These are phyloP conservation scores for Byssochlamys sp. DNA, from an alignment of 2,329 filamentous ascomycete genomes.

Conservation along the genomic window DNA sequence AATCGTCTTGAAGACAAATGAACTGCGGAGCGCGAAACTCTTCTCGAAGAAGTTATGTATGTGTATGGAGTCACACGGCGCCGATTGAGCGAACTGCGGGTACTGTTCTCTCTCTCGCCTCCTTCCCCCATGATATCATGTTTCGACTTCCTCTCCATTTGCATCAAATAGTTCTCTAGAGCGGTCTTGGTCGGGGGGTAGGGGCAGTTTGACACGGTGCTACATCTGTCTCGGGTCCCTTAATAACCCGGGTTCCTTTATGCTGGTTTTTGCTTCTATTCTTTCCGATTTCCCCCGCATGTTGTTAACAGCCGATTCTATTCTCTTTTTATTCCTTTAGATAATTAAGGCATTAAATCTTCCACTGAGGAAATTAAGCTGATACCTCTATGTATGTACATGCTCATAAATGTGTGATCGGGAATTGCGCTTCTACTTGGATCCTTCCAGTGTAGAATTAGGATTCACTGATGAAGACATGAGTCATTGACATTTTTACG, in stretches of 20 bases:
- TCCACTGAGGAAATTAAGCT: neutral
- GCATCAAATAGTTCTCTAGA: neutral
- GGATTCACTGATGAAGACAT: too few species aligned
- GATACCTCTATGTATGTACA: neutral
- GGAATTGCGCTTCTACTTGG: too few species aligned
- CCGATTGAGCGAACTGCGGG: neutral
- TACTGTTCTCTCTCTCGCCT: neutral
- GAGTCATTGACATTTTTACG: too few species aligned
- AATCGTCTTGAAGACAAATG: neutral
- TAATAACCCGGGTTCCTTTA: neutral
- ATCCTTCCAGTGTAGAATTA: too few species aligned
- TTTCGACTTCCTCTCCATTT: conserved; percentile 5
- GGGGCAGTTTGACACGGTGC: neutral
- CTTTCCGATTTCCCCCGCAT: neutral
- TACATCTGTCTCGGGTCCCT: neutral
- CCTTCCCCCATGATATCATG: conserved; percentile 1
- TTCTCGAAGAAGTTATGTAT: neutral
- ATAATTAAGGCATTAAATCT: neutral
- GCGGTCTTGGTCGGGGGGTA: neutral
- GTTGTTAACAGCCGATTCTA: neutral
- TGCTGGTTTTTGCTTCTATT: neutral
- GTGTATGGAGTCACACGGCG: neutral
- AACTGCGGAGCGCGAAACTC: neutral
- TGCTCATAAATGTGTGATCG: too few species aligned
- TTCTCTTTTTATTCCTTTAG: neutral